Conservation (phyloP, 306 rosid genomes). For the Hylodesmum podocarpum region DNA sequence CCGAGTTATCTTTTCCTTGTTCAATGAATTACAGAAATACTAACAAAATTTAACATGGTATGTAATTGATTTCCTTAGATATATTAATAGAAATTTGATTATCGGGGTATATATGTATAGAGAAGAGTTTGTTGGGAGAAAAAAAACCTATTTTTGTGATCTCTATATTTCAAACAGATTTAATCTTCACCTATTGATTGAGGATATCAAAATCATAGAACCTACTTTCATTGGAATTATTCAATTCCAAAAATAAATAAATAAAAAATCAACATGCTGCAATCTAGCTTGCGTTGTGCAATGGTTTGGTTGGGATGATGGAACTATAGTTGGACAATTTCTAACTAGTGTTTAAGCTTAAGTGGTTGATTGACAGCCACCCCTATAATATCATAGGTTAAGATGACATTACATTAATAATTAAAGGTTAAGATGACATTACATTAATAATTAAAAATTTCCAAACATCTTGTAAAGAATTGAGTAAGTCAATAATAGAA, state of each 20-base stretch:
- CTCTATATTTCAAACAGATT: too few relatives aligned
- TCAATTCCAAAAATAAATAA: neutral
- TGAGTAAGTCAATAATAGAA: neutral
- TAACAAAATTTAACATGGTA: too few relatives aligned
- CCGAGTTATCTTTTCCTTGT: neutral
- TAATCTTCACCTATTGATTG: too few relatives aligned
- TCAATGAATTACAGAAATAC: too few relatives aligned
- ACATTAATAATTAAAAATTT: neutral
- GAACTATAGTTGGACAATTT: neutral
- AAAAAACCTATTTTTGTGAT: too few relatives aligned
- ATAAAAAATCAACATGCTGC: neutral
- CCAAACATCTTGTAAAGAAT: neutral
- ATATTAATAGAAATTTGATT: too few relatives aligned
- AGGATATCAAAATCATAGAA: too few relatives aligned
- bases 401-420: too few relatives aligned
- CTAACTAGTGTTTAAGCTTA: neutral
- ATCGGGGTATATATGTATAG: too few relatives aligned
- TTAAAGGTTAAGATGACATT: too few relatives aligned
- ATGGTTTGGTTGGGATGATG: neutral
- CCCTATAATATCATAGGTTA: neutral
- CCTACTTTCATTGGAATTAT: neutral
- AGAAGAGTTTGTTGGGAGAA: too few relatives aligned
- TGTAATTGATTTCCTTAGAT: too few relatives aligned
- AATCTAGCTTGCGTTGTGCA: neutral
- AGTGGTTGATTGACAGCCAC: neutral